Conservation (phyloP, 306 rosid species). For the Vigna trinervia region DNA sequence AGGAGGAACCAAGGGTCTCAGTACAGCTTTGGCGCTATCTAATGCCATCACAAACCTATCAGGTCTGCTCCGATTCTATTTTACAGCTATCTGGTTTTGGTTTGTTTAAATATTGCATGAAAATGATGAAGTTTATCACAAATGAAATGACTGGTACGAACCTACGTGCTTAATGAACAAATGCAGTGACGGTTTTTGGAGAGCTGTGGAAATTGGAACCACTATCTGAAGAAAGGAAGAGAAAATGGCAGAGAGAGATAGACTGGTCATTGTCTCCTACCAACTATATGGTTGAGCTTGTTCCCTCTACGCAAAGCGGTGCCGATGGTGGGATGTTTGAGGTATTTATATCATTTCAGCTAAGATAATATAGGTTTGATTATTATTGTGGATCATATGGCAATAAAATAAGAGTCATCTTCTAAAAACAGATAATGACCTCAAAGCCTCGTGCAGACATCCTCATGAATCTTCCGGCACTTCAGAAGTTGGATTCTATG, state of each 20-base stretch:
- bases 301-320: constrained; percentile 90
- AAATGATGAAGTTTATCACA: neutral
- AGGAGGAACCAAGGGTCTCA: constrained; percentile 81
- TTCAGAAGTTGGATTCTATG: constrained; percentile 94
- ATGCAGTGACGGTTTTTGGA: constrained; percentile 84
- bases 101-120: constrained; percentile 13
- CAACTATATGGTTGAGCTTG: constrained; percentile 92
- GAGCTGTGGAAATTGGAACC: constrained; percentile 98
- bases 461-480: constrained; percentile 95
- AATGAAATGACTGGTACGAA: neutral
- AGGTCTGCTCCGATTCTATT: constrained; percentile 58
- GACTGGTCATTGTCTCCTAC: constrained; percentile 95
- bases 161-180: constrained; percentile 31
- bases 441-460: constrained; percentile 91
- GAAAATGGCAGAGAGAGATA: constrained; percentile 85
- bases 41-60: constrained; percentile 83
- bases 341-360: constrained; percentile 57
- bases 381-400: constrained; percentile 27
- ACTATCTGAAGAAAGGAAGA: constrained; percentile 75
- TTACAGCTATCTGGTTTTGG: neutral
- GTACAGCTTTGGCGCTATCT: constrained; percentile 81
- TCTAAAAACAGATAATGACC: constrained; percentile 80
- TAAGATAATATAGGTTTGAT: neutral
- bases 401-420: constrained; percentile 25
- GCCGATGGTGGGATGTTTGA: constrained; percentile 82